A percentile compares a stretch with the other conserved stretches of the same genome.
Evolutionary conservation across 495 filamentous ascomycete species (phyloP).

Genomic region (Terfezia claveryi): DNA sequence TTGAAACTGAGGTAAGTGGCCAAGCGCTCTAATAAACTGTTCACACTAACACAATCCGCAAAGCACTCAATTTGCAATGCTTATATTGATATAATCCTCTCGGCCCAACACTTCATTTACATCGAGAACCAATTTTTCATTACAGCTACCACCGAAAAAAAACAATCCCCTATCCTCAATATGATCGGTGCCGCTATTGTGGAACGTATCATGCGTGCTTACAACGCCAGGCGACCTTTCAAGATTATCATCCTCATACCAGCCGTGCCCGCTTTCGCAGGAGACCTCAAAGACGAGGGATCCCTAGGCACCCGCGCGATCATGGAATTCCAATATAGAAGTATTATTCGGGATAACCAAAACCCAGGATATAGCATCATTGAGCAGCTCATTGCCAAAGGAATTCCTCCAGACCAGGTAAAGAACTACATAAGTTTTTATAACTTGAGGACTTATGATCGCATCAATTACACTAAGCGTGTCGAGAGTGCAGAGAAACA

Average conservation of each 20-base stretch:
- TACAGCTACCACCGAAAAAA: slow-evolving; percentile 48
- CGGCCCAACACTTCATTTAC: slow-evolving; percentile 69
- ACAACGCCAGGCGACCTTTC: slow-evolving; percentile 47
- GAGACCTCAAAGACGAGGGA: slow-evolving; percentile 58
- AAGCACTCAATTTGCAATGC: slow-evolving; percentile 71
- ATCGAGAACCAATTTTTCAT: slow-evolving; percentile 99
- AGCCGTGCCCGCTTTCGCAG: slow-evolving; percentile 73
- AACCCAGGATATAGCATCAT: slow-evolving; percentile 75
- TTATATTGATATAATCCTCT: slow-evolving; percentile 60
- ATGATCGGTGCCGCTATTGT: slow-evolving; percentile 75
- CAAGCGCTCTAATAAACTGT: not conserved
- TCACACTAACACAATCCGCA: not conserved
- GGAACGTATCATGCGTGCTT: slow-evolving; percentile 63
- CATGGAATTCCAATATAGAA: slow-evolving; percentile 87
- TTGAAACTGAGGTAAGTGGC: slow-evolving; percentile 5
- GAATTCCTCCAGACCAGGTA: slow-evolving; percentile 36
- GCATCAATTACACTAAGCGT: slow-evolving; percentile 49
- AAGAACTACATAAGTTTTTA: slow-evolving; percentile 83
- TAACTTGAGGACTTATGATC: slow-evolving; percentile 82
- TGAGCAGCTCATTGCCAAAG: slow-evolving; percentile 48
- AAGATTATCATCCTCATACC: slow-evolving; percentile 76
- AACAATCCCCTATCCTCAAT: slow-evolving; percentile 64
- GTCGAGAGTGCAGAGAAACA: slow-evolving; percentile 42
- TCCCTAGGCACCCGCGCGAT: slow-evolving; percentile 75
- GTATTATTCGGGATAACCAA: slow-evolving; percentile 36